Base-by-base conservation (phyloP, 805 yeast genomes). In the Soucietia sequanensis region DNA sequence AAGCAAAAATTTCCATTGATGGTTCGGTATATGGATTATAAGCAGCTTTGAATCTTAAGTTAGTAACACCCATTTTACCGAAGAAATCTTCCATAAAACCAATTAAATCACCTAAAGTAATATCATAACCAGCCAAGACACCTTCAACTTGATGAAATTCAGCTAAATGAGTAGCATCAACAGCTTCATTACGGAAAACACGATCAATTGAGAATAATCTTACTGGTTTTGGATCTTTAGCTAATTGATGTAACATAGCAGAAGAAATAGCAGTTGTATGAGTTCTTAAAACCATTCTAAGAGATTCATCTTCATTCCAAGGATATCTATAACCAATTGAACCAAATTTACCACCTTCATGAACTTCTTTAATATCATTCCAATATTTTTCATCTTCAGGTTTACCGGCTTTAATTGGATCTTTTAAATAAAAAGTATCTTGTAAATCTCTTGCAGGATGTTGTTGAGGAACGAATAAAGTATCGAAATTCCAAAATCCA, bases 141-240 rank as follows among this genome's bases (percentile, higher is more conserved):
- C 99, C 99, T 70, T 93, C 99, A 43, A 93, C 95, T 71, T 93
- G 99, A 68, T 93, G 98, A 76, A 93, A 93, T 70, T 93, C 99
- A 25, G 99, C 99, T 67, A 93, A 78, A 65, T 93, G 99, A 12
- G 99, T 93, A 34, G 98, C 98, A 62, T 93, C 99, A 34, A 93
- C 99, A 19, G 99, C 98, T 72, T 93, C 99, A 62, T 93, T 93
- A 72, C 99, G 87, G 86, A 93, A 93, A 41, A 93, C 99, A 59
- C 97, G 81, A 65, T 93, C 99, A 54, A 93, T 95, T 31, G 96
- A 86, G 72, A 93, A 93, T 58, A 88, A 75, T 68, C 98, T 80
- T 6, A 84, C 76, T 39, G 98, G 97, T 54, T 79, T 80, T 42
- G 96, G 96, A 62, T 88, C 83, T 44, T 77, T 67, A 35, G 98